Percentiles rank a stretch among this genome's conserved stretches.
Evolutionary conservation across 768 basidiomycete species (phyloP).

Genomic region (Podaxis rugospora): DNA sequence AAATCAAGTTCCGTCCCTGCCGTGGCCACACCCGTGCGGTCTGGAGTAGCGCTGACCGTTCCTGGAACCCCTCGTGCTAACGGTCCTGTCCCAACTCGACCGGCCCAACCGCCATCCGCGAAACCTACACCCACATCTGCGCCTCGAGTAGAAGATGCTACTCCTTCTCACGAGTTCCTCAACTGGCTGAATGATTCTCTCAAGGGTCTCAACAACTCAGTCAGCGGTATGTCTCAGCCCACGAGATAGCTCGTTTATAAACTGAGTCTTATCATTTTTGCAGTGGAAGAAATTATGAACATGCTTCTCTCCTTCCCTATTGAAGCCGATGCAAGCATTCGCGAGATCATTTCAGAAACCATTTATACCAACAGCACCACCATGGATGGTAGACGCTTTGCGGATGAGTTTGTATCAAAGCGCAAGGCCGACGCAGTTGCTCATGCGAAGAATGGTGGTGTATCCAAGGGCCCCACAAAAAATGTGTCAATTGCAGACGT

Average conservation of each 20-base stretch:
- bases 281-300: constrained; percentile 94
- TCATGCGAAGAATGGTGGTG: constrained; percentile 40
- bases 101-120: constrained; percentile 31
- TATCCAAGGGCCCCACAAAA: constrained; percentile 40
- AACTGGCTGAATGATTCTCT: constrained; percentile 87
- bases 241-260: background rate
- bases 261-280: background rate
- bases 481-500: constrained; percentile 81
- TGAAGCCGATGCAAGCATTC: constrained; percentile 76
- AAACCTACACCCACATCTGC: constrained; percentile 26
- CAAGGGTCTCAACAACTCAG: constrained; percentile 68
- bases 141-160: constrained; percentile 55
- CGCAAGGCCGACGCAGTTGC: constrained; percentile 78
- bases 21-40: constrained; percentile 21
- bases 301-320: constrained; percentile 95
- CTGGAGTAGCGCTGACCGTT: constrained; percentile 12
- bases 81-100: constrained; percentile 30
- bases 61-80: constrained; percentile 30
- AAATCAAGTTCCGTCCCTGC: constrained; percentile 41
- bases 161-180: constrained; percentile 87
- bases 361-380: constrained; percentile 95
- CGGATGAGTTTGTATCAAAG: constrained; percentile 83
- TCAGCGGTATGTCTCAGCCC: constrained; percentile 51
- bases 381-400: constrained; percentile 92
- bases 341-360: constrained; percentile 91